phyloP scores from a whole-genome alignment of 1,284 basidiomycete species.

The Ceratobasidium sp. region DNA sequence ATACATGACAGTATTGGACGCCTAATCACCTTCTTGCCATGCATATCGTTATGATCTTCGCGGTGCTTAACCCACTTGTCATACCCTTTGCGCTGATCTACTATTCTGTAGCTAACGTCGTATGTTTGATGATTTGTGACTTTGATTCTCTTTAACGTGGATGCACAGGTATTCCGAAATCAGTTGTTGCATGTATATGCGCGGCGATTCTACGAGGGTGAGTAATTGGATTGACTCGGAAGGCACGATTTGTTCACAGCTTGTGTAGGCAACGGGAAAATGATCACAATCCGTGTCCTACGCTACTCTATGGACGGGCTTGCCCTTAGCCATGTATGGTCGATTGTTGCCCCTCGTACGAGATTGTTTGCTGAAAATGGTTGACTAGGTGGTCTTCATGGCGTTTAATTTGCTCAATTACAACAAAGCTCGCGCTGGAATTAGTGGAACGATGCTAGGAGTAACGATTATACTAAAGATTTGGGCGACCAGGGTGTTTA shows the following conservation, averaged over 20 bases:
- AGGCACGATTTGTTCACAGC: background rate
- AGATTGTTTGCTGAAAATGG: constrained; percentile 2
- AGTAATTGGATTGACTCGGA: background rate
- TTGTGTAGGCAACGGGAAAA: constrained; percentile 52
- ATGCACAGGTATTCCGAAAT: constrained; percentile 30
- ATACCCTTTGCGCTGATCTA: constrained; percentile 55
- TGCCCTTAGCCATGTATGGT: constrained; percentile 54
- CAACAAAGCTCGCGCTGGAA: constrained; percentile 52
- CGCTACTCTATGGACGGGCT: constrained; percentile 59
- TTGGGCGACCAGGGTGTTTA: constrained; percentile 47
- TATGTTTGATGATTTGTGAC: constrained; percentile 20
- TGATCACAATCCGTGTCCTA: constrained; percentile 57
- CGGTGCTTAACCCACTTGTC: constrained; percentile 59
- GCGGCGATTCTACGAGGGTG: constrained; percentile 58
- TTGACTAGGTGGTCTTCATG: constrained; percentile 54
- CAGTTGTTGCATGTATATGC: constrained; percentile 59
- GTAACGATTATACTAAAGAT: constrained; percentile 58
- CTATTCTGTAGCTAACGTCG: constrained; percentile 52
- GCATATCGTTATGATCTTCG: constrained; percentile 59
- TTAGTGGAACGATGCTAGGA: constrained; percentile 56
- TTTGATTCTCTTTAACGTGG: background rate
- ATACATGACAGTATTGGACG: constrained; percentile 39
- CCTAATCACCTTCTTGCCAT: constrained; percentile 55
- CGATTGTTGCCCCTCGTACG: background rate
- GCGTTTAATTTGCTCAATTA: constrained; percentile 58